Evolutionary conservation across 441 rosid genomes (phyloP), one percentile per base, ranked within the genome.

Genomic region (Capsella rubella): DNA sequence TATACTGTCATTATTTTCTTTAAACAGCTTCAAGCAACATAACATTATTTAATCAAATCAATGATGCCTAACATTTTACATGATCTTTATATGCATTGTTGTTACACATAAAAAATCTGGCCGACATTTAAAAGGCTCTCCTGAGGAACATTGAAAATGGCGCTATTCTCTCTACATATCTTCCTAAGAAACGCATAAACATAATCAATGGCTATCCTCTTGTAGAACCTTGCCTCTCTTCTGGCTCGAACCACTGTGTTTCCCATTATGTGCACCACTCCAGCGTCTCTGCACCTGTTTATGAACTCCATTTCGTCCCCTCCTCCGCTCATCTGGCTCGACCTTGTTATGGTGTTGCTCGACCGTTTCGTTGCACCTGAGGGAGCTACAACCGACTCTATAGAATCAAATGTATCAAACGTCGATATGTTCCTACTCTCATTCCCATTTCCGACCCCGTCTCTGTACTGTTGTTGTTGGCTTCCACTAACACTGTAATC

Each of bases 251-350:
- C 74, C 74, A 87, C 88, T 4, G 97, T 91, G 76, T 93, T 93
- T 45, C 98, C 98, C 76, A 93, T 76, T 78, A 93, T 90, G 57
- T 93, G 98, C 72, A 91, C 98, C 51, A 93, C 98, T 49, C 98
- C 98, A 0, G 95, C 89, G 14, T 87, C 96, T 61, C 88, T 78
- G 46, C 93, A 84, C 39, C 67, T 65, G 62, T 91, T 87, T 82
- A 93, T 76, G 51, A 84, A 91, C 71, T 90, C 98, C 32, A 82
- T 14, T 80, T 93, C 98, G 55, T 88, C 93, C 0, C 68, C 75
- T 78, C 78, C 97, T 6, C 75, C 67, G 31, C 84, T 86, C 81
- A 70, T 70, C 52, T 85, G 82, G 54, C 74, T 59, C 50, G 85
- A 89, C 28, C 86, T 82, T 0, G 93, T 81, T 15, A 87, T 45